Conservation (phyloP, 208 protist genomes). For the Angomonas ambiguus region DNA sequence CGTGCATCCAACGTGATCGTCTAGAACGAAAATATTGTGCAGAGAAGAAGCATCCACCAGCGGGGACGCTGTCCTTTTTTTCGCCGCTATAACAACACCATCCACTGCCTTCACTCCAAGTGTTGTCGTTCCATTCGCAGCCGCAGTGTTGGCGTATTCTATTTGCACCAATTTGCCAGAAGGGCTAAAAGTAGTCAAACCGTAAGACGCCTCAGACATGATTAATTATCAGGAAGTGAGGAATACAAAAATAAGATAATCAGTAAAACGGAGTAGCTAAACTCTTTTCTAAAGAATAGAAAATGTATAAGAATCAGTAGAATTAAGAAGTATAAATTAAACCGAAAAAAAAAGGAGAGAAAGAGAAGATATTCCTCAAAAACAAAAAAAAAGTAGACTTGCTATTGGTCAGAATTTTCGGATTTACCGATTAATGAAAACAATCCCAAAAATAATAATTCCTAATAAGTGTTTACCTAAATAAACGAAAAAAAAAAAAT, state of each 20-base stretch:
- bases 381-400: too few species aligned
- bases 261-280: too few species aligned
- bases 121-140: conserved; percentile 90
- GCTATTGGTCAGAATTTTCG: too few species aligned
- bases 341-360: conserved; percentile 6
- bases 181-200: conserved; percentile 99
- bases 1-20: conserved; percentile 95
- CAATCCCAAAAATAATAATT: neutral
- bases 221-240: too few species aligned
- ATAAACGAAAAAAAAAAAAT: neutral
- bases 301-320: too few species aligned
- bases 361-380: too few species aligned
- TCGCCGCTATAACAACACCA: conserved; percentile 99
- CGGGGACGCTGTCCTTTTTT: conserved; percentile 97
- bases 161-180: conserved; percentile 99
- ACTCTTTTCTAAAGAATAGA: too few species aligned
- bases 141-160: conserved; percentile 99
- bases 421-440: too few species aligned
- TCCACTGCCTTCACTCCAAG: conserved; percentile 94
- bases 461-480: neutral
- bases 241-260: neutral
- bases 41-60: conserved; percentile 95
- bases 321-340: conserved; percentile 13
- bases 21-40: conserved; percentile 93
- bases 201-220: conserved; percentile 96